Evolutionary conservation across 179 eudicot species (phyloP), one percentile per base, ranked within the genome.

Genomic region (Beta corolliflora): DNA sequence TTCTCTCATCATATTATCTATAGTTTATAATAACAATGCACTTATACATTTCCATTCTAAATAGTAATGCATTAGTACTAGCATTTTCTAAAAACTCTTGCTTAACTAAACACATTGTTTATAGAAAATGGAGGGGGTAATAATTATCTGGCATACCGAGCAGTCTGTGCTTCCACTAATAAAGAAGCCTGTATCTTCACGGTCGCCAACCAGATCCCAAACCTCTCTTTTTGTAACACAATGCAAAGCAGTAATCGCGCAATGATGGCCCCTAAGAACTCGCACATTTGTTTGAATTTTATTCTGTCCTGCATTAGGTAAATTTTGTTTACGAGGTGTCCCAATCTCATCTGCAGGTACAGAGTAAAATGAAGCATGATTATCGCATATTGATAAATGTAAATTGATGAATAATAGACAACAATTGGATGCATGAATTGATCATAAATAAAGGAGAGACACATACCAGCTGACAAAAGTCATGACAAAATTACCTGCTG

Each of bases 161-260:
- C 94, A 93, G 84, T 95, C 98, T 25, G 97, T 92, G 83, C 98
- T 94, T 82, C 98, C 98, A 89, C 97, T 92, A 53, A 95, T 89
- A 72, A 94, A 92, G 86, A 93, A 95, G 75, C 98, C 98, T 53
- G 98, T 92, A 92, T 95, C 98, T 79, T 95, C 98, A 83, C 98
- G 95, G 86, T 91, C 98, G 79, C 95, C 94, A 63, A 88, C 90
- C 82, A 95, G 81, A 89, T 95, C 98, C 95, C 98, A 92, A n/a
- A 93, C 97, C 88, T 95, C 97, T 88, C 95, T 91, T 88, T 77
- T 90, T 72, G 97, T 91, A 63, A 93, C 97, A 84, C 95, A 93
- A 86, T 95, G 98, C 81, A 95, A 75, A 85, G 97, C 92, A 82
- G 97, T 92, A 71, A 93, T 86, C 41, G 97, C 97, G 68, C 97